A percentile compares a stretch with the other conserved stretches of the same genome.
Evolutionary conservation across 192 early-diverging fungal genomes (phyloP).

Genomic region (Backusella parvicylindrica): DNA sequence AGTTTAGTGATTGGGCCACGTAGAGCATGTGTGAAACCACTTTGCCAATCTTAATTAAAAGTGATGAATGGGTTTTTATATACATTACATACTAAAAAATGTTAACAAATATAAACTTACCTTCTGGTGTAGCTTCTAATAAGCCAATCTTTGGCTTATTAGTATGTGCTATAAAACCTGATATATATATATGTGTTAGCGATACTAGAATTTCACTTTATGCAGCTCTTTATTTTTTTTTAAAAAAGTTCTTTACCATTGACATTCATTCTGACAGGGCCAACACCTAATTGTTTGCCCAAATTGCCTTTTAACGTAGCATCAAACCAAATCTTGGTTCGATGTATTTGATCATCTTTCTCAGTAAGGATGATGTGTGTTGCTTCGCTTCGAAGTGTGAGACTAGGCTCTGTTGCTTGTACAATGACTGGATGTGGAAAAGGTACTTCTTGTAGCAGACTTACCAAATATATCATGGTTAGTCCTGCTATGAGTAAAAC

Average conservation of each 20-base stretch:
- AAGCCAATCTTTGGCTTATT: neutral
- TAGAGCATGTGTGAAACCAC: slow-evolving; percentile 15
- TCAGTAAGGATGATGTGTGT: slow-evolving; percentile 19
- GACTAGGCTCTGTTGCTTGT: neutral
- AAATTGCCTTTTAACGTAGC: neutral
- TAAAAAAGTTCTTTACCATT: slow-evolving; percentile 4
- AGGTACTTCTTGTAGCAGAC: slow-evolving; percentile 34
- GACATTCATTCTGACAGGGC: slow-evolving; percentile 3
- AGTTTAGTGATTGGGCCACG: slow-evolving; percentile 28
- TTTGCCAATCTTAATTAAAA: slow-evolving; percentile 20
- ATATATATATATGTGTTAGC: neutral
- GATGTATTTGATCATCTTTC: slow-evolving; percentile 20
- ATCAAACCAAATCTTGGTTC: slow-evolving; percentile 28
- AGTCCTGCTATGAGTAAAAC: slow-evolving; percentile 29
- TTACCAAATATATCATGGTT: slow-evolving; percentile 33
- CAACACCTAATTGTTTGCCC: slow-evolving; percentile 8
- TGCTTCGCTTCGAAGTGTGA: neutral
- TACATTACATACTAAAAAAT: too few relatives aligned
- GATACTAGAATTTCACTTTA: neutral
- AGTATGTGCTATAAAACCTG: neutral
- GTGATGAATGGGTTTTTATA: too few relatives aligned
- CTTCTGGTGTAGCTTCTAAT: neutral
- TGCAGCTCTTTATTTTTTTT: neutral
- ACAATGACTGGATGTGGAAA: slow-evolving; percentile 26
- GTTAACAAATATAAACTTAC: neutral